Evolutionary conservation across 2,329 filamentous ascomycete species (phyloP).

Genomic region (Ceratocystis cacaofunesta): DNA sequence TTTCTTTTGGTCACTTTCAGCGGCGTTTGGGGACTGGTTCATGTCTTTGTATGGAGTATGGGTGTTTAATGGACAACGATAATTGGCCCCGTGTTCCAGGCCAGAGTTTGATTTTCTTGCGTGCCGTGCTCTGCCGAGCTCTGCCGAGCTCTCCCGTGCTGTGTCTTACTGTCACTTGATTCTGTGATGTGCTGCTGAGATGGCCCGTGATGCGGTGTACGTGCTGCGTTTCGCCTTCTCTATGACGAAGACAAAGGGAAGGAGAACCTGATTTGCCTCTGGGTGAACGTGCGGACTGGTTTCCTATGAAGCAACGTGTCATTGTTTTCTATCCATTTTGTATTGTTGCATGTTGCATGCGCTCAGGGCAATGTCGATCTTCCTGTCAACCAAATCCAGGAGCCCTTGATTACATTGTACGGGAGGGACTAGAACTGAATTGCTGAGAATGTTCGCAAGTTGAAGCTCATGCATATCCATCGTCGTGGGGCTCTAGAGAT

Average conservation of each 20-base stretch:
- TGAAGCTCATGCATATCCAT: not conserved
- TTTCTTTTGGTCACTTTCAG: conserved; percentile 4
- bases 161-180: not conserved
- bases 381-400: not conserved
- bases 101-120: not conserved
- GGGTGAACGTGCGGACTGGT: not conserved
- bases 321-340: not conserved
- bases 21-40: not conserved
- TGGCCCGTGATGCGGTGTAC: not conserved
- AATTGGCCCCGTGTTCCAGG: not conserved
- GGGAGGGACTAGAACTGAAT: not conserved
- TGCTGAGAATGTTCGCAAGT: not conserved
- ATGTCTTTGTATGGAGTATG: conserved; percentile 1
- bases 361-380: not conserved
- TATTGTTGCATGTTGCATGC: not conserved
- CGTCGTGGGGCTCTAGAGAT: not conserved
- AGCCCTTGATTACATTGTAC: not conserved
- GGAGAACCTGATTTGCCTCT: not conserved
- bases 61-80: not conserved
- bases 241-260: not conserved
- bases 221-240: not conserved
- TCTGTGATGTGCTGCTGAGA: not conserved
- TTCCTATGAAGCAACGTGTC: conserved; percentile 1
- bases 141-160: not conserved
- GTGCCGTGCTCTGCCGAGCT: not conserved